These are phyloP conservation scores for Salix brachista DNA, from an alignment of 345 rosid genomes.

Conservation along the genomic window DNA sequence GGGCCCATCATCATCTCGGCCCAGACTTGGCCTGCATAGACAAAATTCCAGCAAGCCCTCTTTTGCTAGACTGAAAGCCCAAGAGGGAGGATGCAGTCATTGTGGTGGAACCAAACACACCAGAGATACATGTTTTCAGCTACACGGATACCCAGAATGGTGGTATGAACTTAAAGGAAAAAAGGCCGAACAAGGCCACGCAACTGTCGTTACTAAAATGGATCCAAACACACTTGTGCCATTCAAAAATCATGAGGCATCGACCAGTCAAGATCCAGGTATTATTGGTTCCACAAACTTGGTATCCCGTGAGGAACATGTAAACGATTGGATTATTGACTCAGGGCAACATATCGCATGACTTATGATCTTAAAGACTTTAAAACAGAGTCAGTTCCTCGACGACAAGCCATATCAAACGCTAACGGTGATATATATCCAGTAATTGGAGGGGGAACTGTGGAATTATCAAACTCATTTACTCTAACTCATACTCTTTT, in stretches of 20 bases:
- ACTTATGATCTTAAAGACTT: background rate
- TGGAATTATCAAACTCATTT: background rate
- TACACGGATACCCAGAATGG: rapidly evolving
- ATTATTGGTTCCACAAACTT: background rate
- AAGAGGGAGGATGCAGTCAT: rapidly evolving
- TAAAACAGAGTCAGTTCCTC: background rate
- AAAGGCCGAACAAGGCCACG: rapidly evolving
- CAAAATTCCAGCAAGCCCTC: background rate
- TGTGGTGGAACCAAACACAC: background rate
- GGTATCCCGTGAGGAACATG: background rate
- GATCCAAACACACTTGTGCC: background rate
- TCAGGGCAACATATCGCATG: rapidly evolving
- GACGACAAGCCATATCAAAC: background rate
- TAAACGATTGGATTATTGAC: background rate
- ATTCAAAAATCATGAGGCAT: no score
- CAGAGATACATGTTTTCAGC: background rate
- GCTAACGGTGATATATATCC: no score
- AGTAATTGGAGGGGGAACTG: background rate
- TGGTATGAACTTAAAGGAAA: background rate
- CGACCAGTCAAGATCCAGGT: no score
- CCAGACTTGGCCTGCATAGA: background rate
- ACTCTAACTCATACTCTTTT: background rate
- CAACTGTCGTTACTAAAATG: no score
- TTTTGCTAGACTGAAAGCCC: rapidly evolving
- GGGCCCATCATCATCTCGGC: rapidly evolving